Conservation (phyloP, 441 rosid species). For the Erodium texanum region DNA sequence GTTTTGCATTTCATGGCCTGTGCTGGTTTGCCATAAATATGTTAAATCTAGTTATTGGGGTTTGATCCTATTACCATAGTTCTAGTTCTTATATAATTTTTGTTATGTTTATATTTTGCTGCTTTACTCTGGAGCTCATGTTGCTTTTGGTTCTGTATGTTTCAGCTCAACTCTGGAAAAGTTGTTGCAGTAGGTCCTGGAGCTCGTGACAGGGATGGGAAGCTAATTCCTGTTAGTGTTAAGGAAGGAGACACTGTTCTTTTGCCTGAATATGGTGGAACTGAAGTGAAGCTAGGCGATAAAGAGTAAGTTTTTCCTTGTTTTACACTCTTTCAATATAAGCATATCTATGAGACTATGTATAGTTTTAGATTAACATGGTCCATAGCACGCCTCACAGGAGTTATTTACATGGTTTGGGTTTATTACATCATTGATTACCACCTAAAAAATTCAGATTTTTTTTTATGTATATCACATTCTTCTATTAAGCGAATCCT, state of each 20-base stretch:
- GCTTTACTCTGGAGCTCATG: neutral
- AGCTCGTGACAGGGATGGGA: constrained; percentile 43
- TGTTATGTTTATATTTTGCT: neutral
- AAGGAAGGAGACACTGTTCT: constrained; percentile 71
- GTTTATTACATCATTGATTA: no score
- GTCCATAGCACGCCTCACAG: no score
- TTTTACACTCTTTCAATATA: no score
- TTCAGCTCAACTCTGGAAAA: constrained; percentile 51
- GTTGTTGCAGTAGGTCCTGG: constrained; percentile 67
- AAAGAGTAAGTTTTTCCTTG: constrained; percentile 32
- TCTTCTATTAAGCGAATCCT: no score
- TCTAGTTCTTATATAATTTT: neutral
- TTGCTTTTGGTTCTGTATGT: neutral
- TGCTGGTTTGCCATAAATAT: no score
- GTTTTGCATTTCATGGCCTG: neutral
- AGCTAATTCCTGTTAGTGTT: constrained; percentile 39
- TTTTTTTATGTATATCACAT: no score
- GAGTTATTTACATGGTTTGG: no score
- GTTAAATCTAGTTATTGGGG: neutral
- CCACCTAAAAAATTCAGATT: no score
- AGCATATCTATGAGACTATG: no score
- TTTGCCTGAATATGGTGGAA: constrained; percentile 52
- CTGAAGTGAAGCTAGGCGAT: constrained; percentile 58
- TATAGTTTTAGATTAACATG: no score
- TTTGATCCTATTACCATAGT: neutral